Evolutionary conservation across 2,329 filamentous ascomycete genomes (phyloP).

Genomic region (Bipolaris gigantea): DNA sequence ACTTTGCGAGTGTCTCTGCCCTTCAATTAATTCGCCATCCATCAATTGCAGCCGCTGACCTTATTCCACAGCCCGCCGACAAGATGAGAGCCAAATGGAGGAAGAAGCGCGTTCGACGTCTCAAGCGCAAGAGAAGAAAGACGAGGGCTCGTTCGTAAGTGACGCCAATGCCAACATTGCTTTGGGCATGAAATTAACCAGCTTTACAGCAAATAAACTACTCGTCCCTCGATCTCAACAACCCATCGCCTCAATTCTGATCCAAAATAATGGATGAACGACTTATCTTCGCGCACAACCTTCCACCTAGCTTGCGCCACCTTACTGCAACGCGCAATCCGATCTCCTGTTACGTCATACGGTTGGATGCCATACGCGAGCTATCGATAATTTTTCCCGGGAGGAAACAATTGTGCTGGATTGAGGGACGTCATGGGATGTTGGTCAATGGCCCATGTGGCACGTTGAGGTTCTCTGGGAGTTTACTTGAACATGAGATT

Average conservation of each 20-base stretch:
- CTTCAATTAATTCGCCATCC: slow-evolving; percentile 12
- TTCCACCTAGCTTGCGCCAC: slow-evolving; percentile 26
- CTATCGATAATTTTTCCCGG: slow-evolving; percentile 24
- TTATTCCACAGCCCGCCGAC: slow-evolving; percentile 44
- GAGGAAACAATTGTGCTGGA: slow-evolving; percentile 30
- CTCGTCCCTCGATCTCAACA: slow-evolving; percentile 50
- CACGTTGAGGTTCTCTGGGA: slow-evolving; percentile 38
- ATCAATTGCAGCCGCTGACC: slow-evolving; percentile 31
- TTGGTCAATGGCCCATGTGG: slow-evolving; percentile 36
- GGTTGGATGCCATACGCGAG: slow-evolving; percentile 31
- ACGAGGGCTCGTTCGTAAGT: slow-evolving; percentile 95
- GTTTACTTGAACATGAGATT: slow-evolving; percentile 38
- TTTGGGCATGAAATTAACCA: slow-evolving; percentile 13
- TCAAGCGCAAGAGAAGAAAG: slow-evolving; percentile 99
- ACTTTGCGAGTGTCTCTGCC: slow-evolving; percentile 6
- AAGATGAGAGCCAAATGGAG: slow-evolving; percentile 97
- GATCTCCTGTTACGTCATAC: slow-evolving; percentile 29
- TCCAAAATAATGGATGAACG: slow-evolving; percentile 33
- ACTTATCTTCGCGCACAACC: slow-evolving; percentile 29
- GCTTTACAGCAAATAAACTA: slow-evolving; percentile 52
- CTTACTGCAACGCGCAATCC: slow-evolving; percentile 20
- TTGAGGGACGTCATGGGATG: slow-evolving; percentile 32
- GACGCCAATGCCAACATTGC: neutral
- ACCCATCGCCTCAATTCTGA: slow-evolving; percentile 35
- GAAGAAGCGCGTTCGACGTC: slow-evolving; percentile 99